Percentiles rank a stretch among this genome's conserved stretches.
Conservation (phyloP, 2,329 filamentous ascomycete genomes). For the Colletotrichum sp. region DNA sequence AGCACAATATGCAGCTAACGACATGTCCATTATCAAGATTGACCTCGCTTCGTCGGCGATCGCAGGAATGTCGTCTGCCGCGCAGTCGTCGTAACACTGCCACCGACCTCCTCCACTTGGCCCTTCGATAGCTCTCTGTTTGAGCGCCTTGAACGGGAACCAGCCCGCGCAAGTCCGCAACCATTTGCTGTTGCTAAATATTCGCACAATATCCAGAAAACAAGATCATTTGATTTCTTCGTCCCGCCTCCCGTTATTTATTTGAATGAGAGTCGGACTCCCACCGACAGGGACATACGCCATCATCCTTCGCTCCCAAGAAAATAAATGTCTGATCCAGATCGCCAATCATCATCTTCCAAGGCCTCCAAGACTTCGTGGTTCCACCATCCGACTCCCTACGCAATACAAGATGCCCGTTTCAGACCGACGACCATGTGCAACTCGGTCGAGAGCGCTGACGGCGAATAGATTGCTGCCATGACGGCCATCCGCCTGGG, state of each 20-base stretch:
- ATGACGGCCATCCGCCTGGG: background rate
- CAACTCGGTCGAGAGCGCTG: background rate
- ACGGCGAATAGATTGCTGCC: background rate
- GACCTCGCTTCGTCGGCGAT: constrained; percentile 4
- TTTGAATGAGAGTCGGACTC: background rate
- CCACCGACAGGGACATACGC: background rate
- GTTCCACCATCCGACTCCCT: background rate
- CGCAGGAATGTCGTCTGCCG: constrained; percentile 4
- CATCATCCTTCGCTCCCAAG: background rate
- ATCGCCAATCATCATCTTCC: background rate
- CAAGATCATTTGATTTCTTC: background rate
- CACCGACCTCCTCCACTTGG: constrained; percentile 7
- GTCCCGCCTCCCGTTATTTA: background rate
- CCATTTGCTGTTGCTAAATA: background rate
- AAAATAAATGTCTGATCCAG: background rate
- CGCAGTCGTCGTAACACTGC: constrained; percentile 13
- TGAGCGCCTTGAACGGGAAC: background rate
- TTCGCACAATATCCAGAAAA: background rate
- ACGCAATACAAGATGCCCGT: background rate
- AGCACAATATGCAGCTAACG: constrained; percentile 9
- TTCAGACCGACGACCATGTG: background rate
- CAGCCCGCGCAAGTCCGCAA: background rate
- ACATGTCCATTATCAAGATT: constrained; percentile 8
- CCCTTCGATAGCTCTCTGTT: background rate
- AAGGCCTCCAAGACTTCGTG: background rate